Evolutionary conservation across 768 basidiomycete species (phyloP), one percentile per base, ranked within the genome.

Genomic region (Lentinula raphanica): DNA sequence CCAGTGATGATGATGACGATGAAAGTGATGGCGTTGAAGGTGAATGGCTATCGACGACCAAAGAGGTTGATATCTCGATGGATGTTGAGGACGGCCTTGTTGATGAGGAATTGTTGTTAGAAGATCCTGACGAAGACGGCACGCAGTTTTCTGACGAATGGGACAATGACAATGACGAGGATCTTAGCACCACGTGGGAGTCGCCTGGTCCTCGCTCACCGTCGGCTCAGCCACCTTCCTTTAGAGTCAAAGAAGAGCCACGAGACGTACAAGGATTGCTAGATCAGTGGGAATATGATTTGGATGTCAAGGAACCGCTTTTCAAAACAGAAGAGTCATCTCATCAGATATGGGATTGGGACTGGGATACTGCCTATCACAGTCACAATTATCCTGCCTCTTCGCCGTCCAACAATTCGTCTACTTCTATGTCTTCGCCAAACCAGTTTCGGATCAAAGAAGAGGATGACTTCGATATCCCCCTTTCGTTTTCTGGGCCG

Each of bases 251-350:
- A 68, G 78, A 81, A 60, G 86, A 88, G 61, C 78, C 79, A 1
- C 73, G 72, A 19, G 86, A 89, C 62, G 79, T 87, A 3, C 80
- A 84, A 62, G 81, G 81, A 12, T 79, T 87, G 71, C 68, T 88
- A 44, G 85, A 87, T 57, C 82, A 81, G 17, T 90, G 87, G 87
- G 88, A 89, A 53, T 79, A 36, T 49, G 46, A 81, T 62, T 75
- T 84, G 59, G 84, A 86, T 63, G 63, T 74, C 7, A 81, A 84
- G 61, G 38, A 39, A 2, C 15, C 35, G 23, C 28, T 42, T 44
- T 27, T 60, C 23, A 49, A 60, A 50, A n/a, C 11, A 23, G 59
- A 60, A 38, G 58, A 54, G 5, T 17, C 27, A 25, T 31, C 19
- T 21, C 54, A 45, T 28, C 17, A 27, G 11, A 58, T 59, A 15